These are phyloP conservation scores for Phaeosphaeria sp. DNA, from an alignment of 2,329 filamentous ascomycete species.

Conservation along the genomic window DNA sequence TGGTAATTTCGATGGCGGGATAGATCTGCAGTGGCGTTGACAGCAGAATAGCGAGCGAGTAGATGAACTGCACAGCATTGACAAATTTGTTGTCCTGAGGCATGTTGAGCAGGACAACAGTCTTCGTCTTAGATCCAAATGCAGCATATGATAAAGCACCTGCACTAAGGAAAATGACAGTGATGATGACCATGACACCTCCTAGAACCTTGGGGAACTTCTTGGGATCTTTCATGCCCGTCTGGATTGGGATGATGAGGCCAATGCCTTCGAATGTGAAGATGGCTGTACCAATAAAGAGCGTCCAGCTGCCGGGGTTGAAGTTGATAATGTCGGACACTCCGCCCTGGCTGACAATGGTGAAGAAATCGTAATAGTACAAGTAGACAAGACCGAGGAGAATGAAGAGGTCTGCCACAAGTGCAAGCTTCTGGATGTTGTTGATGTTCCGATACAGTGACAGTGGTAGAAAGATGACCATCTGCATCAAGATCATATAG, in stretches of 20 bases:
- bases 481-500: constrained; percentile 90
- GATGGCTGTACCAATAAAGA: constrained; percentile 98
- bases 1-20: constrained; percentile 94
- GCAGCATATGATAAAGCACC: constrained; percentile 95
- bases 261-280: constrained; percentile 99
- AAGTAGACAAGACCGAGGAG: constrained; percentile 89
- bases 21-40: constrained; percentile 97
- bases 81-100: constrained; percentile 95
- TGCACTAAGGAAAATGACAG: constrained; percentile 86
- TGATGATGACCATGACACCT: constrained; percentile 94
- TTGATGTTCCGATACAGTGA: constrained; percentile 95
- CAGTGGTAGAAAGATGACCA: constrained; percentile 92
- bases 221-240: constrained; percentile 88
- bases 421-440: constrained; percentile 92
- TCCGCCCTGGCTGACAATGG: constrained; percentile 74
- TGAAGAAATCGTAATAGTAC: constrained; percentile 93
- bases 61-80: constrained; percentile 94
- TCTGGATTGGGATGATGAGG: constrained; percentile 96
- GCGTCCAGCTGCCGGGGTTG: constrained; percentile 90
- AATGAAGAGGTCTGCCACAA: constrained; percentile 94
- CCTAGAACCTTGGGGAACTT: constrained; percentile 91
- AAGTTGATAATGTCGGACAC: constrained; percentile 88
- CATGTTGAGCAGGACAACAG: constrained; percentile 93
- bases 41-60: constrained; percentile 95
- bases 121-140: constrained; percentile 93